A percentile compares a stretch with the other conserved stretches of the same genome.
Evolutionary conservation across 768 basidiomycete genomes (phyloP).

Genomic region (Xerocomellus intermedius): DNA sequence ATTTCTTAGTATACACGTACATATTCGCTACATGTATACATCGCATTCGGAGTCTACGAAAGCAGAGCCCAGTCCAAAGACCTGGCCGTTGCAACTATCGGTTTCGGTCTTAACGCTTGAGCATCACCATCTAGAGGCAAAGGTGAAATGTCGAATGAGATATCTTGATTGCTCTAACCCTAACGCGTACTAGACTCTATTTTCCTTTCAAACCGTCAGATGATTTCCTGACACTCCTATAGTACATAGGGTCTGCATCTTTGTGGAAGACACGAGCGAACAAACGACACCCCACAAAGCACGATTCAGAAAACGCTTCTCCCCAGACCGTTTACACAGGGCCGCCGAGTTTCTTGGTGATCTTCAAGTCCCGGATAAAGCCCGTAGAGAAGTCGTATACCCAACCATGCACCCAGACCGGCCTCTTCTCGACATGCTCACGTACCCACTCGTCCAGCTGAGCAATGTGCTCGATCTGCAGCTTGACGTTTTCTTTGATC

Average conservation of each 20-base stretch:
- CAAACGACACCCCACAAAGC: neutral
- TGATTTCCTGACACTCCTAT: too few species aligned
- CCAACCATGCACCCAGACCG: conserved; percentile 71
- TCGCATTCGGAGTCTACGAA: too few species aligned
- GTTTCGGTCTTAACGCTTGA: too few species aligned
- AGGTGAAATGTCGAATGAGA: neutral
- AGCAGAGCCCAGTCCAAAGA: too few species aligned
- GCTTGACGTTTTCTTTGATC: conserved; percentile 59
- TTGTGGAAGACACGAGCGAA: neutral
- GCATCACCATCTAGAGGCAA: neutral
- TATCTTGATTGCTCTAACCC: too few species aligned
- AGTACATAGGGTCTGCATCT: neutral
- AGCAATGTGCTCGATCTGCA: conserved; percentile 29
- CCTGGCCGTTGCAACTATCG: too few species aligned
- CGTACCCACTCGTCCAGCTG: conserved; percentile 1
- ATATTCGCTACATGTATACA: too few species aligned
- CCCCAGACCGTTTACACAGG: neutral
- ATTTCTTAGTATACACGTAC: too few species aligned
- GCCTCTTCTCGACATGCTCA: conserved; percentile 16
- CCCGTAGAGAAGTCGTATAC: conserved; percentile 65
- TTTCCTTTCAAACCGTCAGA: too few species aligned
- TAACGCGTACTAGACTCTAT: too few species aligned
- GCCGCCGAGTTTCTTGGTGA: conserved; percentile 35
- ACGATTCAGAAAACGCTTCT: neutral
- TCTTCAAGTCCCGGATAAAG: conserved; percentile 52